phyloP scores from a whole-genome alignment of 164 flowering plant genomes.

The Berberis vulgaris region DNA sequence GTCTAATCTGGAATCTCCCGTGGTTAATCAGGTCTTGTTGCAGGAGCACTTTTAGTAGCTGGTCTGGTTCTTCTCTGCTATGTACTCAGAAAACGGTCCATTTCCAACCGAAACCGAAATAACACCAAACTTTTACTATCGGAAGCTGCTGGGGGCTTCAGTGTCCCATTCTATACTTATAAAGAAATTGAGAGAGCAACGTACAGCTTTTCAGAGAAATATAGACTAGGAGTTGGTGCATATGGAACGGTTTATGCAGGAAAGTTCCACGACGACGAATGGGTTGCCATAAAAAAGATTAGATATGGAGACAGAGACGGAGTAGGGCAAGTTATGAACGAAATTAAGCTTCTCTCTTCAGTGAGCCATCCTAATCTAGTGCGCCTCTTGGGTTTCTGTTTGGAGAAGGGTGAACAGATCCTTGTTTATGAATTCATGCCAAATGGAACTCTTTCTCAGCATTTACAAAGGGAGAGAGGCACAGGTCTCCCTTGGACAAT shows the following conservation, averaged over 20 bases:
- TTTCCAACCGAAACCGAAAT: slow-evolving; percentile 9
- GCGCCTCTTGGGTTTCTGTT: slow-evolving; percentile 70
- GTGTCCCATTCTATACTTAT: slow-evolving; percentile 53
- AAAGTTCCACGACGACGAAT: slow-evolving; percentile 42
- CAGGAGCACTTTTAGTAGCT: slow-evolving; percentile 42
- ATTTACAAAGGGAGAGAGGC: slow-evolving; percentile 57
- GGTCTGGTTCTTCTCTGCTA: slow-evolving; percentile 19
- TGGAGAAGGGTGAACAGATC: slow-evolving; percentile 62
- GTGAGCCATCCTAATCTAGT: slow-evolving; percentile 80
- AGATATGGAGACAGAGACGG: slow-evolving; percentile 46
- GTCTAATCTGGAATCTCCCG: too few relatives aligned
- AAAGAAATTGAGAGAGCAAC: slow-evolving; percentile 81
- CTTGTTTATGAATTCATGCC: slow-evolving; percentile 92
- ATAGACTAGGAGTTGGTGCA: slow-evolving; percentile 72
- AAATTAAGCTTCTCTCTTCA: slow-evolving; percentile 69
- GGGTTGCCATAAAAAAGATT: slow-evolving; percentile 77
- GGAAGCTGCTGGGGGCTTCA: slow-evolving; percentile 38
- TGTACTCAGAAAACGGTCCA: slow-evolving; percentile 12
- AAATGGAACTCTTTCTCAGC: slow-evolving; percentile 77
- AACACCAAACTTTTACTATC: slow-evolving; percentile 27
- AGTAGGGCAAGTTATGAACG: slow-evolving; percentile 66
- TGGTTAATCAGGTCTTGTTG: slow-evolving; percentile 31
- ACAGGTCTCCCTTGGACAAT: slow-evolving; percentile 56
- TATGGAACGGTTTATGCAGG: slow-evolving; percentile 86
- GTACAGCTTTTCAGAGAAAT: slow-evolving; percentile 49